phyloP scores from a whole-genome alignment of 192 early-diverging fungal species.

The Coemansia sp. region DNA sequence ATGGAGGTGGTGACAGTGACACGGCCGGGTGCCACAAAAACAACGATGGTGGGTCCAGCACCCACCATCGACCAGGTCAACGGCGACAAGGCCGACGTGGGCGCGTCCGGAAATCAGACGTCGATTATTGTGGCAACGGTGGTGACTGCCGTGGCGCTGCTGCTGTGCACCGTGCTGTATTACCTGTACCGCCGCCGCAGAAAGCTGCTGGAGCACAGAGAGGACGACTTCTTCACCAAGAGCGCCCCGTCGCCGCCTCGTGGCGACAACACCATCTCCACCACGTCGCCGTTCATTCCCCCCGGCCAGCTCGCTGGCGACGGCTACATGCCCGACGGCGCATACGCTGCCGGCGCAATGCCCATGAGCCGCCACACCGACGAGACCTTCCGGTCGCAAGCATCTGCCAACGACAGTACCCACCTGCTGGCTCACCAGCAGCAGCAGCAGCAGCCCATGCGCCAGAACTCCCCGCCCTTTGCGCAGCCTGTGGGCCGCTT shows the following conservation, averaged over 20 bases:
- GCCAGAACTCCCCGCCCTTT: no score
- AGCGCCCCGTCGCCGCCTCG: not conserved
- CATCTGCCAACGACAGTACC: conserved; percentile 9
- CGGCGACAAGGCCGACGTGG: conserved; percentile 48
- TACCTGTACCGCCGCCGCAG: conserved; percentile 33
- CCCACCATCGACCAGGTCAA: conserved; percentile 43
- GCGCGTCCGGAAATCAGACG: conserved; percentile 33
- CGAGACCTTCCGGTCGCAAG: not conserved
- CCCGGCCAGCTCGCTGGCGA: conserved; percentile 19
- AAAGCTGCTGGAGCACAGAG: conserved; percentile 23
- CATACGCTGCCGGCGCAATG: not conserved
- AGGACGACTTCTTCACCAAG: conserved; percentile 39
- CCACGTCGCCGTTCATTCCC: conserved; percentile 27
- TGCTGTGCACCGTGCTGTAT: conserved; percentile 32
- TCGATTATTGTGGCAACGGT: conserved; percentile 39
- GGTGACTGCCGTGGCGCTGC: conserved; percentile 32
- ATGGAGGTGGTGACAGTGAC: conserved; percentile 41
- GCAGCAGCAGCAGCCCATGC: not conserved
- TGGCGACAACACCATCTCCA: conserved; percentile 6
- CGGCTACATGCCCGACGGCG: conserved; percentile 26
- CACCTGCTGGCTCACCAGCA: conserved; percentile 13
- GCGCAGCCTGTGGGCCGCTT: not conserved
- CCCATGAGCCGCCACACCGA: not conserved
- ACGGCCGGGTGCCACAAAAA: conserved; percentile 25
- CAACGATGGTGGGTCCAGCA: conserved; percentile 20